Evolutionary conservation across 225 moss, liverwort and hornwort genomes (phyloP), one percentile per base, ranked within the genome.

Genomic region (Ulota crispa): DNA sequence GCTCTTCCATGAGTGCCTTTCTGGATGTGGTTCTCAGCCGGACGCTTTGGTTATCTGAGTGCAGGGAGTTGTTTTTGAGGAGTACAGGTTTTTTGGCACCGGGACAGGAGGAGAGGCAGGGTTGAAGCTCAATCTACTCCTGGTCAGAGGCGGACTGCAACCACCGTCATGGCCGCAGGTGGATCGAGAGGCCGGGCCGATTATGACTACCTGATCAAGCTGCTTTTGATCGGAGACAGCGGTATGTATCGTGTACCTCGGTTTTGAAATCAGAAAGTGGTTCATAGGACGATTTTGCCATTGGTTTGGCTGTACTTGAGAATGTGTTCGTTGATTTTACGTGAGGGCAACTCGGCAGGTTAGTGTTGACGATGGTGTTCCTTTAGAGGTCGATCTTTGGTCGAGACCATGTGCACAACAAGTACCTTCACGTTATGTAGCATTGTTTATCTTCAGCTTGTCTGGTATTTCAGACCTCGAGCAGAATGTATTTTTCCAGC

Each of bases 141-240:
- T 67, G 28, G 28, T 62, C 63, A 64, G 78, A 13, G 75, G 21
- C 47, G 59, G 57, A 37, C 68, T 86, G 79, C 79, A 54, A 50
- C 54, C 60, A 68, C 84, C 75, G 73, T 73, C 82, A 97, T 97
- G 97, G 95, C 97, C 82, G 86, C 97, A 76, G 97, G 94, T 71
- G 94, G 95, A 89, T 89, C 95, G 66, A 92, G 97, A 89, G 91
- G 93, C 70, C 92, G 97, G 83, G 97, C 95, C 73, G 97, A 97
- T 93, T 97, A 97, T 68, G 97, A 97, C 86, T 97, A 97, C 68
- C 97, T 97, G 77, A 94, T 97, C 91, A 97, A 97, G 93, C 91
- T 97, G 78, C 92, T 97, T 54, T 82, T 97, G 84, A 97, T 97
- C 78, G 97, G 97, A 80, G 97, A 97, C 83, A 97, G 95, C 82